Evolutionary conservation across 768 basidiomycete genomes (phyloP).

Genomic region (Hygrocybe punicea): DNA sequence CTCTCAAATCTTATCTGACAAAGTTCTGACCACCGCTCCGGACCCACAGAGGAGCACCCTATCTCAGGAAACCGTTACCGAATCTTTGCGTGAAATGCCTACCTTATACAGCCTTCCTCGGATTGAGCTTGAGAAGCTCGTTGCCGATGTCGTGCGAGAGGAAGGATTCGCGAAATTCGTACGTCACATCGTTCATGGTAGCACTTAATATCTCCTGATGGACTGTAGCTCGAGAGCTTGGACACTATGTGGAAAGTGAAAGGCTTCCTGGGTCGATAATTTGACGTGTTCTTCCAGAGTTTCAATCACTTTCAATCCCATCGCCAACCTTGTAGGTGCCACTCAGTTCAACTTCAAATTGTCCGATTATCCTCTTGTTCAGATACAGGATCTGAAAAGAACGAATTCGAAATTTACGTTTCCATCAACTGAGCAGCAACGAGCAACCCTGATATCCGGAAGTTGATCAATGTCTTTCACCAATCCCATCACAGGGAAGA

Average conservation of each 20-base stretch:
- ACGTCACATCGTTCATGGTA: conserved; percentile 18
- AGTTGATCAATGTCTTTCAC: no score
- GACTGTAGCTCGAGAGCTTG: conserved; percentile 48
- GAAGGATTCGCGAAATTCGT: conserved; percentile 79
- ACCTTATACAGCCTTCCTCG: conserved; percentile 54
- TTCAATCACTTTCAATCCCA: not conserved
- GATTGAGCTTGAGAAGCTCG: conserved; percentile 51
- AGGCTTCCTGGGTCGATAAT: conserved; percentile 27
- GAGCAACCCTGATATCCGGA: no score
- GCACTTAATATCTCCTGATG: not conserved
- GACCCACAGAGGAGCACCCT: not conserved
- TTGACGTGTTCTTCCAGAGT: not conserved
- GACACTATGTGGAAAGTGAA: conserved; percentile 53
- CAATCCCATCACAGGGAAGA: no score
- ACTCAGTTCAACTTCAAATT: no score
- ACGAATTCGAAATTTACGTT: no score
- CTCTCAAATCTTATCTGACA: not conserved
- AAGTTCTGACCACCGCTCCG: not conserved
- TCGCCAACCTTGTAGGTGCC: no score
- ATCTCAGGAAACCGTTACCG: conserved; percentile 24
- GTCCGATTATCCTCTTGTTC: no score
- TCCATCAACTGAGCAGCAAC: no score
- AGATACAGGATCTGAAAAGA: no score
- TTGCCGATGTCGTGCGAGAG: conserved; percentile 63
- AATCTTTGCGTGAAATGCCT: conserved; percentile 44